Evolutionary conservation across 2,329 filamentous ascomycete species (phyloP), one percentile per base, ranked within the genome.

Genomic region (Alternaria tenuissima): DNA sequence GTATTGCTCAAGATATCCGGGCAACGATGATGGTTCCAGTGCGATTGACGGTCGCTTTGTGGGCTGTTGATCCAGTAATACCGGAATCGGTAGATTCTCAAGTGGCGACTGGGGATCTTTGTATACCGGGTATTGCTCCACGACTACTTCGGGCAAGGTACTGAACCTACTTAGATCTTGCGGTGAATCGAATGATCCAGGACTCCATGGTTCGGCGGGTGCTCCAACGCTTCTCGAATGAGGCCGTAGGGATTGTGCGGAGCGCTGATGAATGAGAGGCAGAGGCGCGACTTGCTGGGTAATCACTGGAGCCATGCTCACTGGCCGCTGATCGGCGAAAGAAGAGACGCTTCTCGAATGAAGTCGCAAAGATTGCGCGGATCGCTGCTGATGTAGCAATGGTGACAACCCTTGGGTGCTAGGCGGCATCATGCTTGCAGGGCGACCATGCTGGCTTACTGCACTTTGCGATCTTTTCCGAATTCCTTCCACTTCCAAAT

Each of bases 1-100:
- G 49, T 76, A 59, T 28, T 63, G 41, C 49, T 77, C 75, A 1
- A 77, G 62, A 59, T 76, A 74, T 12, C 54, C 28, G 9, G 72
- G 59, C 47, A 75, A 18, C 6, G 64, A 62, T 1, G 28, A 34
- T 22, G 68, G 59, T 22, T 69, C 63, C 22, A 49, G 53, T 39
- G 41, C 8, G 18, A 62, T 39, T 24, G 58, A 54, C 22, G 55
- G 51, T 24, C 59, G 32, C 26, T 39, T 36, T 14, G 18, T 20
- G n/a, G 42, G 34, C 24, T 43, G 52, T 38, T 62, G 59, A 14
- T 64, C 56, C 30, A 41, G n/a, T 1, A 56, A 11, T 11, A 65
- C 62, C 7, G 65, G 62, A 39, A 66, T 66, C 5, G 65, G 62
- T 3, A 63, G 26, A 28, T 59, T 53, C 9, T 62, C 61, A 16